phyloP scores from a whole-genome alignment of 257 asterid species.

The Pogostemon cablin region DNA sequence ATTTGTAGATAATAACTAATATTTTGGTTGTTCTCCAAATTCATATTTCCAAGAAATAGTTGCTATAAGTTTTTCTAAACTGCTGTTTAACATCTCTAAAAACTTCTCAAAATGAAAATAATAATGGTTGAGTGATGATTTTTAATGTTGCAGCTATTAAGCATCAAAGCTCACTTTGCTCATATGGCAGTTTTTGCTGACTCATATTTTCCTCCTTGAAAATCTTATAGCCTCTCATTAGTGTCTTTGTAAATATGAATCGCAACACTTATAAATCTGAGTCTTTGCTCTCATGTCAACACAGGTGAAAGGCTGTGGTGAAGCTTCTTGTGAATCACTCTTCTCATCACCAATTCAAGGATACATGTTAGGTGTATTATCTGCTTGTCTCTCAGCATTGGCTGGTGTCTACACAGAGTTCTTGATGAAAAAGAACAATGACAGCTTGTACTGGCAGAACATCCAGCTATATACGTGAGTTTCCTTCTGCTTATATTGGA shows the following conservation, averaged over 20 bases:
- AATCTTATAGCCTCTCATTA: slow-evolving; percentile 15
- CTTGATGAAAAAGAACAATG: slow-evolving; percentile 97
- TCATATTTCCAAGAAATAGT: slow-evolving; percentile 1
- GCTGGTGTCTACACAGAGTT: slow-evolving; percentile 99
- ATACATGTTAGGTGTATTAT: slow-evolving; percentile 76
- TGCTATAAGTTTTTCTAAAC: slow-evolving; percentile 21
- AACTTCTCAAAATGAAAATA: not conserved
- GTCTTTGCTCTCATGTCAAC: slow-evolving; percentile 27
- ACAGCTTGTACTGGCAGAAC: slow-evolving; percentile 97
- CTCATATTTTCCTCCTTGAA: not conserved
- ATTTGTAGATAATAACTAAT: not conserved
- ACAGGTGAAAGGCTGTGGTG: slow-evolving; percentile 95
- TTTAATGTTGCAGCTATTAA: slow-evolving; percentile 18
- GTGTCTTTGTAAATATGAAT: slow-evolving; percentile 16
- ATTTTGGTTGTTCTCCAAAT: not conserved
- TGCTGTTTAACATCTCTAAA: not conserved
- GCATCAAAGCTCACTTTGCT: slow-evolving; percentile 24
- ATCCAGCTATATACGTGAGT: slow-evolving; percentile 87
- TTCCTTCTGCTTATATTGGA: slow-evolving; percentile 25
- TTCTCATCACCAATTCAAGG: slow-evolving; percentile 95
- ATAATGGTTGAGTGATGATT: slow-evolving; percentile 10
- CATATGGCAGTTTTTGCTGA: slow-evolving; percentile 16
- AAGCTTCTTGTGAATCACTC: slow-evolving; percentile 81
- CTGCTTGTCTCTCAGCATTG: slow-evolving; percentile 95
- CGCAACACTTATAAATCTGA: not conserved